Evolutionary conservation across 2,329 filamentous ascomycete species (phyloP).

Genomic region (Trichothecium sympodiale): DNA sequence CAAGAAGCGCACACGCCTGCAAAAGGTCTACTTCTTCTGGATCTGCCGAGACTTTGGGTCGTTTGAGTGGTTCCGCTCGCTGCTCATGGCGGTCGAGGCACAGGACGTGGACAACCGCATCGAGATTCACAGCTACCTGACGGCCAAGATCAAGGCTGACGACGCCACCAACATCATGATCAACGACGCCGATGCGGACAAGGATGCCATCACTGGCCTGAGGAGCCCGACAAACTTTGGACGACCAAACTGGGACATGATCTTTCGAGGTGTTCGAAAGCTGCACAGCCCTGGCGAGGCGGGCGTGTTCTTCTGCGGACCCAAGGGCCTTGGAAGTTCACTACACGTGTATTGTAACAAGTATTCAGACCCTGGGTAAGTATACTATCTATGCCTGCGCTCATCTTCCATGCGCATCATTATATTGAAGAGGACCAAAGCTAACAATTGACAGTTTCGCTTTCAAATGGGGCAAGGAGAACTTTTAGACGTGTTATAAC

Average conservation of each 20-base stretch:
- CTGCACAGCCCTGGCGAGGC: conserved; percentile 63
- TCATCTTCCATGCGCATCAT: no score
- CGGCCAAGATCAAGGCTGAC: conserved; percentile 75
- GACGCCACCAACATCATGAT: conserved; percentile 90
- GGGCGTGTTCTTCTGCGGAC: conserved; percentile 78
- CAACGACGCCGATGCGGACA: conserved; percentile 75
- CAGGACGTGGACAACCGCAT: conserved; percentile 77
- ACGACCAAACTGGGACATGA: conserved; percentile 81
- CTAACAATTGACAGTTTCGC: conserved; percentile 38
- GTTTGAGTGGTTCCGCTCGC: conserved; percentile 81
- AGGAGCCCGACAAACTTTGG: conserved; percentile 78
- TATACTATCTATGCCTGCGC: neutral
- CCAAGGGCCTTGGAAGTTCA: conserved; percentile 65
- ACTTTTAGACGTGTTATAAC: conserved; percentile 36
- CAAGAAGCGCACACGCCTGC: conserved; percentile 64
- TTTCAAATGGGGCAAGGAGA: conserved; percentile 60
- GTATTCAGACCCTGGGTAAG: conserved; percentile 72
- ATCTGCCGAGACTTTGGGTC: conserved; percentile 80
- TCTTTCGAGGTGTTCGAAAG: conserved; percentile 74
- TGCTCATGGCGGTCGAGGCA: conserved; percentile 74
- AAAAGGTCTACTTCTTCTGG: conserved; percentile 92
- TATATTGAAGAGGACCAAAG: no score
- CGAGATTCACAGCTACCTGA: conserved; percentile 83
- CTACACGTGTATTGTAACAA: conserved; percentile 80
- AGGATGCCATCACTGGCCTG: conserved; percentile 74